These are phyloP conservation scores for Jamesozyma gamospora DNA, from an alignment of 805 yeast genomes.

Conservation along the genomic window DNA sequence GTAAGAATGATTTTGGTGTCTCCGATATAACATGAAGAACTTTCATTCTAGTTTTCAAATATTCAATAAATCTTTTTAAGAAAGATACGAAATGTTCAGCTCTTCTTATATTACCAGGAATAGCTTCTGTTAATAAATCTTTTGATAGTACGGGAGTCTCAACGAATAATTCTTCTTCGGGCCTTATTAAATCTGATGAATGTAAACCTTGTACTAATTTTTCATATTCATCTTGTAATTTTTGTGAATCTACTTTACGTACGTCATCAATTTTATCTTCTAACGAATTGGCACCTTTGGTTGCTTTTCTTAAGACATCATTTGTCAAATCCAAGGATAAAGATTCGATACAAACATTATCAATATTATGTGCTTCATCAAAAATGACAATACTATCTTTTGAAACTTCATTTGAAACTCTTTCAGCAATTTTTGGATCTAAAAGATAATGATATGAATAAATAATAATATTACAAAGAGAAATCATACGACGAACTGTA, in stretches of 20 bases:
- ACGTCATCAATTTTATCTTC: slow-evolving; percentile 78
- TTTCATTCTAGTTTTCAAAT: slow-evolving; percentile 93
- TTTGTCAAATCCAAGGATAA: slow-evolving; percentile 85
- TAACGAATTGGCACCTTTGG: slow-evolving; percentile 74
- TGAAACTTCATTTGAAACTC: slow-evolving; percentile 86
- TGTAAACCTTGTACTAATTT: slow-evolving; percentile 82
- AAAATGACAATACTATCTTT: slow-evolving; percentile 90
- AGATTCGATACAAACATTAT: slow-evolving; percentile 96
- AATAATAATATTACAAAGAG: slow-evolving; percentile 85
- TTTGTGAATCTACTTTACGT: slow-evolving; percentile 70
- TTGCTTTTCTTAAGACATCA: slow-evolving; percentile 75
- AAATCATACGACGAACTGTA: slow-evolving; percentile 95
- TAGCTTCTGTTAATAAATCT: slow-evolving; percentile 82
- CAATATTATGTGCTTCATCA: slow-evolving; percentile 98
- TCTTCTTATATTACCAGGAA: slow-evolving; percentile 93
- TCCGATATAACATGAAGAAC: slow-evolving; percentile 96
- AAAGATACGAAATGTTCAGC: slow-evolving; percentile 97
- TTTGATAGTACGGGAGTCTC: slow-evolving; percentile 79
- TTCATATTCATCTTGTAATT: slow-evolving; percentile 83
- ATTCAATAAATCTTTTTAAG: slow-evolving; percentile 84
- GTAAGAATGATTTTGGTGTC: slow-evolving; percentile 86
- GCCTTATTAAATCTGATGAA: slow-evolving; percentile 61
- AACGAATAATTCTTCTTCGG: slow-evolving; percentile 48
- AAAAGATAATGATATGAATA: slow-evolving; percentile 92
- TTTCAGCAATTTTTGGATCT: slow-evolving; percentile 94